Base-by-base conservation (phyloP, 2,329 filamentous ascomycete genomes). In the Trichoderma sp. region DNA sequence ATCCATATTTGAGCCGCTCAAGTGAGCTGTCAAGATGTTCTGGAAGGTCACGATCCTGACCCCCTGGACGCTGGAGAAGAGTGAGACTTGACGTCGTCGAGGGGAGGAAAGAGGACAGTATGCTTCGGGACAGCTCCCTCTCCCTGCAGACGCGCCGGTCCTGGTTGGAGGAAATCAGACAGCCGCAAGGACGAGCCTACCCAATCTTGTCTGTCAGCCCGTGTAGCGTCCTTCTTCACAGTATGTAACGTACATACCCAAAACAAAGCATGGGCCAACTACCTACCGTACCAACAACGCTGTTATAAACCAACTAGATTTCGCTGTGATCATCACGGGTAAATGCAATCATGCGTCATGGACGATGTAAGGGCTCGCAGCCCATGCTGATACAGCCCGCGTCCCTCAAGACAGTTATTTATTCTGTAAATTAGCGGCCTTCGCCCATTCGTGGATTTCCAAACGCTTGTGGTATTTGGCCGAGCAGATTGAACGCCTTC, bases 1-100 rank as follows among this genome's bases (percentile, higher is more conserved):
- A 52, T 51, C 55, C 57, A 60, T 30, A 52, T 51, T 56, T 64
- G 45, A 30, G 54, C 43, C 47, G 21, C n/a, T 64, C 47, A 59
- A 64, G 59, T 64, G 55, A 64, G 39, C 39, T 52, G 58, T 61
- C 58, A 52, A 52, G 34, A 64, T 52, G 48, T 64, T 59, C 63
- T 64, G 52, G 63, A 64, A 64, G 63, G 54, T 59, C 52, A 34
- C 30, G 14, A 45, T 44, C 19, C 45, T 50, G 54, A 9, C 21
- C 54, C 54, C 52, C 15, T 21, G 17, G 19, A 26, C 19, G 21
- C 12, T 7, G 34, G 10, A 39, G 34, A 26, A 21, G 41, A 21
- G 41, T 47, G 17, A n/a, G 3, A 30, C 17, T 30, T 30, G 50
- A n/a, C n/a, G 41, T 44, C 12, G 10, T 39, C 34, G 34, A 14